Base-by-base conservation (phyloP, 495 filamentous ascomycete species). In the Penicillium robsamsonii region DNA sequence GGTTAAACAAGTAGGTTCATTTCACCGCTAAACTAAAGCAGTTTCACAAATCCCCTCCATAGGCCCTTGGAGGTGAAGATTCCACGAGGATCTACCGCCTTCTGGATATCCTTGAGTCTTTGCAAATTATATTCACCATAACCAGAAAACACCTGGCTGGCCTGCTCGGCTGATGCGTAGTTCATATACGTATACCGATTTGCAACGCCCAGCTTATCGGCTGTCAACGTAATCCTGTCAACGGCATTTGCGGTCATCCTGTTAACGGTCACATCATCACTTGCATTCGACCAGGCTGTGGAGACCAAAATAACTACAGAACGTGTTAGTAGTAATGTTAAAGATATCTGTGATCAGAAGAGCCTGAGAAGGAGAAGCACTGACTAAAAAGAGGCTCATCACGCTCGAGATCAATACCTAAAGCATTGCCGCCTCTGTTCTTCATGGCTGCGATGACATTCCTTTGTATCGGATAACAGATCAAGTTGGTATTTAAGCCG, bases 361-460 rank as follows among this genome's bases (percentile, higher is more conserved):
- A 7, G 25, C 6, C 4, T 27, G 25, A 27, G 25, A 27, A 27
- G 4, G 25, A 7, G 25, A 27, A 27, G 25, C 4, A 0, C 57
- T 25, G 50, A 64, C 62, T n/a, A 18, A 67, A 55, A 29, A 60
- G 55, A 3, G 61, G 61, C 15, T 59, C 59, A 13, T 63, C 56
- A 4, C 48, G 15, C 5, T 59, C 57, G 5, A 67, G 6, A 10
- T 59, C 57, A 4, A 70, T 62, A 10, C 67, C 67, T 1, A 70
- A 42, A n/a, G 67, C 60, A 56, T 68, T 71, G 1, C 66, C 68
- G n/a, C 63, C 60, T 48, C 59, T 35, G 18, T 66, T 31, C 33
- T 56, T 60, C 56, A 58, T 58, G 4, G 48, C 57, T 22, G 31
- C 31, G 15, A 60, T 60, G 31, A 57, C 63, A 22, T 50, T 58